Percentiles rank a stretch among this genome's conserved stretches.
Evolutionary conservation across 768 basidiomycete species (phyloP).

Genomic region (Agaricus blazei): DNA sequence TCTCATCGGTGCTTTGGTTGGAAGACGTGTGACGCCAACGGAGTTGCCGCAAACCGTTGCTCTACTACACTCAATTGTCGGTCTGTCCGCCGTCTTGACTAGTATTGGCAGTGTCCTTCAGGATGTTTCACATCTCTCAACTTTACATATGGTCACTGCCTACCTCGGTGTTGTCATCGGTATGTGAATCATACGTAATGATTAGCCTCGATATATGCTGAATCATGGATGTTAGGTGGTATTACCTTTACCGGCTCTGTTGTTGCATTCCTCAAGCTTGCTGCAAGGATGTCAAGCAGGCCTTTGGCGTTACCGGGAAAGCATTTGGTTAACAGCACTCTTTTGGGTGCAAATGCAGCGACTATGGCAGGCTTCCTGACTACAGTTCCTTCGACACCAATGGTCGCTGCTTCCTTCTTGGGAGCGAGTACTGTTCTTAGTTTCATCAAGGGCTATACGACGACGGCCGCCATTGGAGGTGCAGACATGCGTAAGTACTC

Average conservation of each 20-base stretch:
- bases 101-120: conserved; percentile 78
- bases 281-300: conserved; percentile 73
- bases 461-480: conserved; percentile 88
- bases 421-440: conserved; percentile 69
- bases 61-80: conserved; percentile 84
- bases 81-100: conserved; percentile 84
- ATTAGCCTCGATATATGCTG: neutral
- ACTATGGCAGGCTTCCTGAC: conserved; percentile 78
- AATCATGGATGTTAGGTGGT: conserved; percentile 41
- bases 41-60: conserved; percentile 80
- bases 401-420: conserved; percentile 74
- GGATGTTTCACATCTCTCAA: conserved; percentile 62
- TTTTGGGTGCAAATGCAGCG: conserved; percentile 67
- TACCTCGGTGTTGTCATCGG: conserved; percentile 85
- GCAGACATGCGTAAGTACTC: conserved; percentile 82
- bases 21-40: conserved; percentile 79
- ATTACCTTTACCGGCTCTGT: conserved; percentile 89
- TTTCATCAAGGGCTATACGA: conserved; percentile 83
- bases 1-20: conserved; percentile 63
- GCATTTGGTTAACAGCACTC: conserved; percentile 66
- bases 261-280: conserved; percentile 85
- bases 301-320: conserved; percentile 71
- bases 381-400: conserved; percentile 62
- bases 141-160: conserved; percentile 75
- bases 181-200: conserved; percentile 20